Evolutionary conservation across 192 early-diverging fungal genomes (phyloP), one percentile per base, ranked within the genome.

Genomic region (Dimargaris cristalligena): DNA sequence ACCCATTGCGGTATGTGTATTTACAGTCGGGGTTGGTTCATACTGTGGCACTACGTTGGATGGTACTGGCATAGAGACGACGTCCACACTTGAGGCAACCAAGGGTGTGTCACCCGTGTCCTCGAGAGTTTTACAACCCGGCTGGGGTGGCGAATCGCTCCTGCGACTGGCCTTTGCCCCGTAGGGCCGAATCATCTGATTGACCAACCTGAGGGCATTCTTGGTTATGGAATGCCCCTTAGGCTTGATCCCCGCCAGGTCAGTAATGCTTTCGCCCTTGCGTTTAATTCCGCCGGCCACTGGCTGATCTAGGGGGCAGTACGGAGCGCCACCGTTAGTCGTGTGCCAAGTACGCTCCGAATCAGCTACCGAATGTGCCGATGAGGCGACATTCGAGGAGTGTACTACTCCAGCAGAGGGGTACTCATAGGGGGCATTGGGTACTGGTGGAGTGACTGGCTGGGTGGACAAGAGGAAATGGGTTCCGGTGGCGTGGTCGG

Each of bases 311-410:
- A 18, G n/a, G 46, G 3, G 46, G 46, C 3, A 25, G 20, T 18
- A 25, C 25, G 46, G 46, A 47, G n/a, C 46, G 46, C 3, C 46
- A 47, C 25, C 46, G n/a, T 18, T 47, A 22, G 46, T 22, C 6
- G 46, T 47, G 20, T 47, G 46, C 46, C 46, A 25, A 25, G 46
- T 47, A 25, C n/a, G 46, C 6, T 47, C 46, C 46, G 46, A 47
- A 18, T 18, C 20, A 3, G 46, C 46, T 25, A 47, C 3, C 2
- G 46, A 47, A 22, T 3, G 25, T 6, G 46, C 20, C 1, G 46
- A 47, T 3, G 46, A 31, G 4, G 52, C 28, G 20, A 26, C 20
- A 1, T 32, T 20, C 4, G 22, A 8, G 23, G 52, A 20, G n/a
- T 30, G 10, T 26, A 30, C 28, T n/a, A 29, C 8, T 11, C 23